Base-by-base conservation (phyloP, 495 filamentous ascomycete genomes). In the Hypomontagnella submonticulosa region DNA sequence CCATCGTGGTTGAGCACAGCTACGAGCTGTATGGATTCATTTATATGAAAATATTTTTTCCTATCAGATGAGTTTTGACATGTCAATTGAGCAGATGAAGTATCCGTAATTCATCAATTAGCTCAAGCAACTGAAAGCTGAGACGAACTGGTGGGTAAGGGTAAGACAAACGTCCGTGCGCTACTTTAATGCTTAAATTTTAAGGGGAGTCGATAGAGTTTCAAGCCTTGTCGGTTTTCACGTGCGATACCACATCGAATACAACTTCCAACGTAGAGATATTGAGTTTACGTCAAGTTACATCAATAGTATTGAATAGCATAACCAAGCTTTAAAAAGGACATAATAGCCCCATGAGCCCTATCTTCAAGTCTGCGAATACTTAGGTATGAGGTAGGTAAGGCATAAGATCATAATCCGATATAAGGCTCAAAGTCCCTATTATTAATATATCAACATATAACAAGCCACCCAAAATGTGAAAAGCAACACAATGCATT, bases 221-320 rank as follows among this genome's bases (percentile, higher is more conserved):
- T 61, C 57, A 57, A 27, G 23, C 23, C 23, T 27, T 27, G 23
- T 27, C 23, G 7, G 54, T 51, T 32, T 46, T 56, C 64, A 67
- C 64, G 64, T 67, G 58, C 58, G 43, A 53, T 67, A 12, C 51
- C 16, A 67, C 64, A 34, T 62, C 33, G 34, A 16, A 11, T 49
- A 20, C 19, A 10, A 44, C 42, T 16, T 40, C 33, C 13, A 16
- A 36, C 46, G 7, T 1, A 50, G 23, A 27, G 23, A 27, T 27
- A 6, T 27, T 27, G 23, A 3, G 23, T 27, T 6, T 27, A 27
- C 23, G 36, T 40, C 13, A 40, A 11, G 36, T 11, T 40, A 15
- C n/a, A n/a, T n/a, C n/a, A n/a, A n/a, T n/a, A n/a, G n/a, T n/a
- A n/a, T n/a, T n/a, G n/a, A n/a, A 40, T 40, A 48, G 27, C 23